Evolutionary conservation across 345 rosid genomes (phyloP), one percentile per base, ranked within the genome.

Genomic region (Kernera saxatilis): DNA sequence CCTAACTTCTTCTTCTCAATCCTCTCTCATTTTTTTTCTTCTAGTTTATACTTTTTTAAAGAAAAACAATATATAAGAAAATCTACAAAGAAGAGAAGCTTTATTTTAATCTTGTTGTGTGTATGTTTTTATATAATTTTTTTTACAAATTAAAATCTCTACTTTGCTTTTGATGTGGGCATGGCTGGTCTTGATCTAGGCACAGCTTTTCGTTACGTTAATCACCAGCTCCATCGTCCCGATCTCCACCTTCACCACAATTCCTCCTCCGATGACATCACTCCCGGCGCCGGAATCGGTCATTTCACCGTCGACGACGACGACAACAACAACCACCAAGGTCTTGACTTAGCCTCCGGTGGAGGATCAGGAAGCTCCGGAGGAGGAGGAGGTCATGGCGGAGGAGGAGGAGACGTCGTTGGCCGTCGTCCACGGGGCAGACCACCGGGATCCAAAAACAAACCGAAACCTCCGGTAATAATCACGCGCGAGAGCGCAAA

Each of bases 391-490:
- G 74, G 70, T 25, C 54, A 58, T 2, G 69, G 64, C 0, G 72
- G 63, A 26, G 80, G 87, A 27, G 61, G 52, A 29, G 80, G 80
- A 59, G 80, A 72, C 18, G 58, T 58, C 1, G 69, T 66, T 3
- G 87, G 75, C 6, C 88, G 99, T 44, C 82, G 99, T 53, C 92
- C 98, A 30, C 84, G 98, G 10, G 99, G 99, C 1, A 86, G 99
- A 10, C 99, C 99, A 1, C 85, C 96, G 0, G 98, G 99, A n/a
- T 91, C 99, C 18, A 94, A 91, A 65, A 94, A 94, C 87, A 94
- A 89, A 74, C 83, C 93, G 0, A 94, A 88, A 70, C 99, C 98
- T 17, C 97, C 99, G 0, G 92, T 94, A 15, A 94, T 94, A 60
- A 89, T 94, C 56, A 91, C 99, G 10, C 71, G 96, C 26, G 99